Evolutionary conservation across 257 asterid species (phyloP).

Genomic region (Plectranthus barbatus): DNA sequence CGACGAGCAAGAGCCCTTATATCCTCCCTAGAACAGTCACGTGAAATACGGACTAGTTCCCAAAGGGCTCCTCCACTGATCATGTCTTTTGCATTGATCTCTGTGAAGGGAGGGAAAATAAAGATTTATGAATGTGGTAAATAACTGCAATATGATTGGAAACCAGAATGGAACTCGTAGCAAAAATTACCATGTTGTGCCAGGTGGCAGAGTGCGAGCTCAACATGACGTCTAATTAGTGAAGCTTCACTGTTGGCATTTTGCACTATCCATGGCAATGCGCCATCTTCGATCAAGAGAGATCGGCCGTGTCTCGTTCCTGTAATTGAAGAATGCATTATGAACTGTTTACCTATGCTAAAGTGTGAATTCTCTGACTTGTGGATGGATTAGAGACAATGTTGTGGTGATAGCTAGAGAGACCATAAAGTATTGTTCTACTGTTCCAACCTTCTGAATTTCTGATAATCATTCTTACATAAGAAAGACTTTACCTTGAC

Average conservation of each 20-base stretch:
- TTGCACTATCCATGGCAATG: conserved; percentile 92
- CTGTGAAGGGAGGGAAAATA: conserved; percentile 30
- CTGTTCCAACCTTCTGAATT: not conserved
- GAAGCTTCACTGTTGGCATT: conserved; percentile 96
- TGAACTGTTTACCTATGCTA: not conserved
- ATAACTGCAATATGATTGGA: not conserved
- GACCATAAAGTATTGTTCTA: no score
- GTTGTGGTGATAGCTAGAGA: no score
- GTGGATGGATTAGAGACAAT: no score
- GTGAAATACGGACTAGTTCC: conserved; percentile 97
- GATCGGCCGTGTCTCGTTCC: conserved; percentile 77
- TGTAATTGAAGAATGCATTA: conserved; percentile 10
- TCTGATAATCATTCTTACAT: not conserved
- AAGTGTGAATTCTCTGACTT: no score
- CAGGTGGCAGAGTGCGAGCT: conserved; percentile 96
- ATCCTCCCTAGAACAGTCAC: conserved; percentile 96
- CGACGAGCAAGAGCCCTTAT: conserved; percentile 88
- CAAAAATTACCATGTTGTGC: conserved; percentile 98
- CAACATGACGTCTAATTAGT: conserved; percentile 88
- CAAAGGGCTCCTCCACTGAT: conserved; percentile 95
- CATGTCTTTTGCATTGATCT: conserved; percentile 82
- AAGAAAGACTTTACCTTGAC: conserved; percentile 47
- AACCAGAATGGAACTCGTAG: no score
- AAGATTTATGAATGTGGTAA: not conserved
- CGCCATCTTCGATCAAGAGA: conserved; percentile 82